Conservation (phyloP, 768 basidiomycete species). For the Podaxis sp. region DNA sequence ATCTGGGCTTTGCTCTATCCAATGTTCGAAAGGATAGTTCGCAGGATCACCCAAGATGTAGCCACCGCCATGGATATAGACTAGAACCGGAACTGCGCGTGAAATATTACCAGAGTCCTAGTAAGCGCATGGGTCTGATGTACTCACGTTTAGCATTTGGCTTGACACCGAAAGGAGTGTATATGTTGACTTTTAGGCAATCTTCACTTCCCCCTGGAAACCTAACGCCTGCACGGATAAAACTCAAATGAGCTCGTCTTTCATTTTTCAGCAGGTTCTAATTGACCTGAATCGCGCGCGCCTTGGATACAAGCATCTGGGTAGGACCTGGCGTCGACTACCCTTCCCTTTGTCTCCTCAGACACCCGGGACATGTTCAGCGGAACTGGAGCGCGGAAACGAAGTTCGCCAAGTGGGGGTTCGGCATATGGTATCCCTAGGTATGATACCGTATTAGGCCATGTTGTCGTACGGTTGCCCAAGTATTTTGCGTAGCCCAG, state of each 20-base stretch:
- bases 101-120: background rate
- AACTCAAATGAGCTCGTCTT: background rate
- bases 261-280: background rate
- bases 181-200: conserved; percentile 67
- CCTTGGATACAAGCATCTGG: conserved; percentile 64
- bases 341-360: conserved; percentile 30
- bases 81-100: conserved; percentile 41
- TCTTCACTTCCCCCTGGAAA: conserved; percentile 69
- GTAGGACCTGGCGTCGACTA: conserved; percentile 51
- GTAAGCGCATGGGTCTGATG: background rate
- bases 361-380: conserved; percentile 47
- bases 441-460: conserved; percentile 54
- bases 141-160: conserved; percentile 46
- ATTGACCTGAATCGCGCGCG: conserved; percentile 20
- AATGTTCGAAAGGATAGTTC: conserved; percentile 66
- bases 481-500: conserved; percentile 59
- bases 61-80: conserved; percentile 54
- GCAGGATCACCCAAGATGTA: conserved; percentile 60
- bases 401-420: conserved; percentile 49
- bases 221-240: conserved; percentile 39
- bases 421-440: conserved; percentile 61
- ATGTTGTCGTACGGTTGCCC: conserved; percentile 43
- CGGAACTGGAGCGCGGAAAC: conserved; percentile 53
- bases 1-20: conserved; percentile 62
- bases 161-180: conserved; percentile 50